phyloP scores from a whole-genome alignment of 1,284 basidiomycete genomes.

The Cerrena zonata region DNA sequence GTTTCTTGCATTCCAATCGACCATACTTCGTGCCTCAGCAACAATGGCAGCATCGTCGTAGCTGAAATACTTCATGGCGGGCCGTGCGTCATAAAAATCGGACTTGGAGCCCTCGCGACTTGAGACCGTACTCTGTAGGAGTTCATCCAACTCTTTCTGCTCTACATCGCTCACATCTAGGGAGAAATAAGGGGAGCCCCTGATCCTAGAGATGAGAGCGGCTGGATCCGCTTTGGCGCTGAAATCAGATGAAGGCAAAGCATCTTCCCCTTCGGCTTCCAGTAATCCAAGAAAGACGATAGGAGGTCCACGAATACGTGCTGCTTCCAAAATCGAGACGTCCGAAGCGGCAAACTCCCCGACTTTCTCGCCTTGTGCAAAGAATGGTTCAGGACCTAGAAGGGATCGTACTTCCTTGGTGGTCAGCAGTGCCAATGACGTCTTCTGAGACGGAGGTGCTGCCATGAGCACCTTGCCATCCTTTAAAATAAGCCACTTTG shows the following conservation, averaged over 20 bases:
- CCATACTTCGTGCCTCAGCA: slow-evolving; percentile 71
- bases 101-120: slow-evolving; percentile 36
- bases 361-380: slow-evolving; percentile 50
- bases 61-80: slow-evolving; percentile 51
- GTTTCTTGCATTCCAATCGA: slow-evolving; percentile 87
- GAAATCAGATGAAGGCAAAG: slow-evolving; percentile 61
- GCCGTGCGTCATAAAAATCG: slow-evolving; percentile 66
- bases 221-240: slow-evolving; percentile 31
- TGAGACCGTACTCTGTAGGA: slow-evolving; percentile 37
- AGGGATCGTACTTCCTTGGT: slow-evolving; percentile 47
- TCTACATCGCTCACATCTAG: slow-evolving; percentile 62
- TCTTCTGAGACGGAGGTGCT: slow-evolving; percentile 11
- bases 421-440: slow-evolving; percentile 45
- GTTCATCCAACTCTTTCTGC: slow-evolving; percentile 37
- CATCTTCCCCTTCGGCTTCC: slow-evolving; percentile 34
- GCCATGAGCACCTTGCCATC: slow-evolving; percentile 57
- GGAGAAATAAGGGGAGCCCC: slow-evolving; percentile 76
- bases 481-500: slow-evolving; percentile 74
- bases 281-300: slow-evolving; percentile 80
- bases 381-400: slow-evolving; percentile 47
- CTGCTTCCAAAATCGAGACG: slow-evolving; percentile 53
- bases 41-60: slow-evolving; percentile 66
- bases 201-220: slow-evolving; percentile 52
- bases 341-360: slow-evolving; percentile 40
- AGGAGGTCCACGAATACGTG: slow-evolving; percentile 51